Conservation (phyloP, 208 protist genomes). For the Wallacemonas sp. region DNA sequence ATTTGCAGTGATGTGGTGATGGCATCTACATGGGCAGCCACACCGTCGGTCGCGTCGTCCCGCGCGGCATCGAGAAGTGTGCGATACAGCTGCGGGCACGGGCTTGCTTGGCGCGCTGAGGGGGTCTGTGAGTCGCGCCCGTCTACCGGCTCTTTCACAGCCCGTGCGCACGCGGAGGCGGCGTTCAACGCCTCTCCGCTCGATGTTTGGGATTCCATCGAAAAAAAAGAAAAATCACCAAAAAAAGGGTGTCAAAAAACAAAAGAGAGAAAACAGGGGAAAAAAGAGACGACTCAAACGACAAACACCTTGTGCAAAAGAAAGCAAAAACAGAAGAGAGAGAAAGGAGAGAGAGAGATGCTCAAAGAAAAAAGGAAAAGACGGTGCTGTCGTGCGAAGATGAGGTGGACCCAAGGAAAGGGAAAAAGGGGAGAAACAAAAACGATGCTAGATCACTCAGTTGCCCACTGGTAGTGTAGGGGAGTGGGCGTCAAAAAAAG, state of each 20-base stretch:
- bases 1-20: not conserved
- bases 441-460: not conserved
- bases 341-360: not conserved
- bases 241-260: conserved; percentile 9
- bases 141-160: no score
- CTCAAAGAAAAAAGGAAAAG: not conserved
- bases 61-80: not conserved
- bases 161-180: no score
- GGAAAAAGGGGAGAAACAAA: not conserved
- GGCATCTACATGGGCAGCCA: not conserved
- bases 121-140: not conserved
- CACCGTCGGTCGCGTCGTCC: not conserved
- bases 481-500: no score
- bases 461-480: no score
- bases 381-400: no score
- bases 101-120: not conserved
- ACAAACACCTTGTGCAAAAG: conserved; percentile 2
- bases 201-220: not conserved
- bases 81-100: not conserved
- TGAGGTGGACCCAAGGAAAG: no score
- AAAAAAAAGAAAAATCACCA: not conserved
- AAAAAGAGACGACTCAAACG: conserved; percentile 4
- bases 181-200: not conserved
- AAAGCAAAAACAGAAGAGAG: not conserved
- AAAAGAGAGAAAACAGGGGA: conserved; percentile 12